Evolutionary conservation across 257 asterid species (phyloP), one percentile per base, ranked within the genome.

Genomic region (Penstemon newberryi): DNA sequence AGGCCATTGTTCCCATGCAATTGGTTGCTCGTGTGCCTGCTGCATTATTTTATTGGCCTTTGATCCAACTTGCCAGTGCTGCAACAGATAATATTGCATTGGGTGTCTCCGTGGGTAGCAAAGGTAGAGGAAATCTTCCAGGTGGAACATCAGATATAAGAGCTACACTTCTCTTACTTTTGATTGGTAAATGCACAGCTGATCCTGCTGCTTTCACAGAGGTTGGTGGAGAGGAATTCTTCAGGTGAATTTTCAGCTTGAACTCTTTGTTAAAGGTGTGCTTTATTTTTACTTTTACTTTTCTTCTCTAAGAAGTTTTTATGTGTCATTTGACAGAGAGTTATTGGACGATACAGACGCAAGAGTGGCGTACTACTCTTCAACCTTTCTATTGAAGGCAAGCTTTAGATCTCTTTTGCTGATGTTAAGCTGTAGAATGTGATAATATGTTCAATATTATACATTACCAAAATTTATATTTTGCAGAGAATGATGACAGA

Each of bases 81-180:
- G 98, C 96, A 25, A 86, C 99, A 64, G 98, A 94, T 80, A 89
- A 94, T 83, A 91, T 91, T 75, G 99, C 98, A 33, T 85, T 94
- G 82, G 99, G 96, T 1, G 98, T 94, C 75, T 94, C 99, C 62
- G 99, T 94, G 55, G 99, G 99, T 70, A 94, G 99, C 87, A 86
- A 94, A 87, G 99, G 98, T 75, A 87, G 99, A 83, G 99, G 99
- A 67, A 94, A 94, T 80, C 87, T 94, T 66, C 95, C 98, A 39
- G 99, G 99, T 68, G 97, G 96, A 70, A 89, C 99, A 46, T 94
- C 99, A 70, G 99, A 94, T 74, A 94, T 94, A 73, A 80, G 99
- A 75, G 97, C 98, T 38, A 91, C 99, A 7, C 98, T 94, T 79
- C 92, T 94, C 66, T 81, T 94, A 74, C 99, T 94, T 83, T 77